Conservation (phyloP, 1,284 basidiomycete genomes). For the Austropuccinia psidii region DNA sequence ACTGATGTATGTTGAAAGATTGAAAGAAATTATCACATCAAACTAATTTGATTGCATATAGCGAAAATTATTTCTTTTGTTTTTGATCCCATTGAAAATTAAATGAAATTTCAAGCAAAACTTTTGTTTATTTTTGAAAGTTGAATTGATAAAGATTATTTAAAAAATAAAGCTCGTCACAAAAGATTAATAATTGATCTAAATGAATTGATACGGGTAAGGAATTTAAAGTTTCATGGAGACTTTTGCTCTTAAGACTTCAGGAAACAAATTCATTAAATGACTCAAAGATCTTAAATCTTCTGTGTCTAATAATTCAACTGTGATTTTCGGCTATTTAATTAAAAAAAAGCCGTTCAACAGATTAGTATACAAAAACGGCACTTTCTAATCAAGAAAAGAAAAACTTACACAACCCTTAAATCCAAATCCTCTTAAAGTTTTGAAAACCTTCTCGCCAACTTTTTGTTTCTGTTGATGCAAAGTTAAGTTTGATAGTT, state of each 20-base stretch:
- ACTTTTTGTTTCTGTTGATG: conserved; percentile 40
- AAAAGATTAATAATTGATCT: too few species aligned
- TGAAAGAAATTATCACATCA: too few species aligned
- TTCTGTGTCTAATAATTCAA: conserved; percentile 69
- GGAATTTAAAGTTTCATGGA: too few species aligned
- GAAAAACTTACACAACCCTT: conserved; percentile 61
- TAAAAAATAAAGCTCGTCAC: too few species aligned
- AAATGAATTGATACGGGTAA: too few species aligned
- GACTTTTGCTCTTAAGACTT: conserved; percentile 62
- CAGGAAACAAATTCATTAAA: conserved; percentile 76
- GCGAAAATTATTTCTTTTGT: too few species aligned
- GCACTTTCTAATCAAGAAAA: not conserved
- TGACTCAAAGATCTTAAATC: conserved; percentile 73
- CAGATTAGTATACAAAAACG: conserved; percentile 27
- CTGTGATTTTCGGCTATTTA: conserved; percentile 66
- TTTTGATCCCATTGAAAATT: too few species aligned
- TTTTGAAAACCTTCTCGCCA: conserved; percentile 55
- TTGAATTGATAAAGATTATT: too few species aligned
- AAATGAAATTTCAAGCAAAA: too few species aligned
- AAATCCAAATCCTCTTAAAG: conserved; percentile 67
- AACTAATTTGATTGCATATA: too few species aligned
- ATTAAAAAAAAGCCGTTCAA: not conserved
- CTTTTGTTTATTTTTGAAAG: too few species aligned
- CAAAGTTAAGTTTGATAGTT: not conserved
- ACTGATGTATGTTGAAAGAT: too few species aligned